These are phyloP conservation scores for Obba rivulosa DNA, from an alignment of 768 basidiomycete species.

Conservation along the genomic window DNA sequence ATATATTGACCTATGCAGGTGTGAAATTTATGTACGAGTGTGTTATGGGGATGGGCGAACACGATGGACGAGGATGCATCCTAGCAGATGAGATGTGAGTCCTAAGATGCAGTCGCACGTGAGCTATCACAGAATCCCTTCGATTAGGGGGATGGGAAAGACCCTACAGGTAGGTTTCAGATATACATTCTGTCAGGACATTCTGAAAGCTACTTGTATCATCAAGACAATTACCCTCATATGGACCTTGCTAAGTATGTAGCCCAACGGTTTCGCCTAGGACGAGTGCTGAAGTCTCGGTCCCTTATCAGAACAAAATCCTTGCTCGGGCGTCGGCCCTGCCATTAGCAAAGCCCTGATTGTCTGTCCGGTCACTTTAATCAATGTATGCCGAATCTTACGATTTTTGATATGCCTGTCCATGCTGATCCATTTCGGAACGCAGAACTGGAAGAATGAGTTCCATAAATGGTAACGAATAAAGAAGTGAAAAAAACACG, in stretches of 20 bases:
- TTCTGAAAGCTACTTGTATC: neutral
- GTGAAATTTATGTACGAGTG: slow-evolving; percentile 92
- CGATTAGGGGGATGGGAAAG: slow-evolving; percentile 90
- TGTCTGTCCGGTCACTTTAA: slow-evolving; percentile 89
- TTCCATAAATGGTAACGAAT: slow-evolving; percentile 97
- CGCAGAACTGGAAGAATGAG: slow-evolving; percentile 91
- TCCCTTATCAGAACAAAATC: slow-evolving; percentile 67
- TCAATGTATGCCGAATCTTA: slow-evolving; percentile 50
- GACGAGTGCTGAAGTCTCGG: neutral
- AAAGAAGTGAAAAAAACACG: too few relatives aligned
- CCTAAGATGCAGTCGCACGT: neutral
- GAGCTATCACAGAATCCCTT: neutral
- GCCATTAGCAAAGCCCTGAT: slow-evolving; percentile 79
- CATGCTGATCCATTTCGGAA: neutral
- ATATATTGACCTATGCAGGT: slow-evolving; percentile 33
- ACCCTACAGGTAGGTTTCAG: slow-evolving; percentile 62
- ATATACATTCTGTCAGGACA: neutral
- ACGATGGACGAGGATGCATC: slow-evolving; percentile 91
- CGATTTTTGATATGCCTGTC: neutral
- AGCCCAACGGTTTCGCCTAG: neutral
- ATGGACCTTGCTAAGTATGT: slow-evolving; percentile 87
- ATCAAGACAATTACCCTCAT: slow-evolving; percentile 84
- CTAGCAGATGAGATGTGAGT: slow-evolving; percentile 92
- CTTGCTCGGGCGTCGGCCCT: slow-evolving; percentile 53
- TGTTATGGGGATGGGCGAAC: slow-evolving; percentile 89